Evolutionary conservation across 495 filamentous ascomycete species (phyloP), one percentile per base, ranked within the genome.

Genomic region (Penicillium atrosanguineum): DNA sequence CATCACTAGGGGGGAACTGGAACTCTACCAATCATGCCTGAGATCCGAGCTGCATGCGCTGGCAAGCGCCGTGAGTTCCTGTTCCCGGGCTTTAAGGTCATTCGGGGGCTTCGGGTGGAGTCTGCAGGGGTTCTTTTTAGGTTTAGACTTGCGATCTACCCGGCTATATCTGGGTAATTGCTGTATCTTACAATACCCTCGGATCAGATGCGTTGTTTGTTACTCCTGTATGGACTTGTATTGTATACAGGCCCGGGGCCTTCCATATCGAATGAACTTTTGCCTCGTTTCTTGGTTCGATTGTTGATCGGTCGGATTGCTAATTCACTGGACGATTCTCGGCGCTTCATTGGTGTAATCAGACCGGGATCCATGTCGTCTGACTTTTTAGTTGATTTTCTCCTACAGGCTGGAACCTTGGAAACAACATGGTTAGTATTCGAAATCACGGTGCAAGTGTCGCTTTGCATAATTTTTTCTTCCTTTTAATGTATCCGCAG

Each of bases 11-110:
- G 29, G 19, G 4, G 7, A 45, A 23, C 16, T 53, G 34, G 48
- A 50, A 61, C 54, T 46, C 21, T 19, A 1, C 55, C 59, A 61
- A 55, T 61, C 26, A 45, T 2, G 16, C 21, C 12, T 6, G 14
- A 6, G 16, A 25, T 16, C 11, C 26, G 6, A 8, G 21, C 41
- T 61, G 54, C 47, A 54, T 58, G 59, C 44, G 59, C 55, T 58
- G 59, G 55, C 59, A 61, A 61, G 57, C 52, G 48, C 26, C 53
- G 25, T 8, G 34, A 26, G n/a, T 37, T 16, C 6, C 12, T 1
- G 2, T 6, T 16, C 15, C 4, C 11, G 37, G 11, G 37, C 25
- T n/a, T 44, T 44, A 15, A n/a, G 20, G 41, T 21, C 7, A 21
- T 25, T 15, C 7, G 1, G 6, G 14, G n/a, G 14, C 23, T 26